These are phyloP conservation scores for Trichophyton rubrum DNA, from an alignment of 2,329 filamentous ascomycete species.

Conservation along the genomic window DNA sequence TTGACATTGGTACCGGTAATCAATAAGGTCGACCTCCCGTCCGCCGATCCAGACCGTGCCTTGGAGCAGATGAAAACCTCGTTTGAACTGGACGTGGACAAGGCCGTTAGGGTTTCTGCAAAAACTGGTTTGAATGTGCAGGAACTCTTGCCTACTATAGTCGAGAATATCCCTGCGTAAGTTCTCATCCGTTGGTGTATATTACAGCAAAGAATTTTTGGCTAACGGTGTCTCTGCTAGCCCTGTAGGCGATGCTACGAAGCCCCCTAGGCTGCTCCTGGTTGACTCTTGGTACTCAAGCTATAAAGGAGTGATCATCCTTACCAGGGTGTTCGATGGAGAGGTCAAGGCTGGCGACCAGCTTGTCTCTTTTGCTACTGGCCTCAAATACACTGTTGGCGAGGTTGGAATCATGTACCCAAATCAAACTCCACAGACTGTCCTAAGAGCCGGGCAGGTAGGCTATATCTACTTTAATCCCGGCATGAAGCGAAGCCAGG, in stretches of 20 bases:
- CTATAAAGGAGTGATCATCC: constrained; percentile 82
- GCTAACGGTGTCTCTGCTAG: constrained; percentile 18
- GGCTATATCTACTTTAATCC: constrained; percentile 97
- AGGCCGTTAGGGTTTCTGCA: constrained; percentile 69
- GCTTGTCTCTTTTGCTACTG: constrained; percentile 77
- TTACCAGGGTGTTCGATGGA: constrained; percentile 87
- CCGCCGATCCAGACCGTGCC: constrained; percentile 74
- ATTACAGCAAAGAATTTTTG: background rate
- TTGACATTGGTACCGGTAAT: constrained; percentile 78
- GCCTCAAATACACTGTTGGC: constrained; percentile 79
- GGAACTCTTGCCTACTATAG: constrained; percentile 68
- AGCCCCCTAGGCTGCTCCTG: constrained; percentile 69
- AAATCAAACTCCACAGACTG: constrained; percentile 64
- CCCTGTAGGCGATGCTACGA: constrained; percentile 58
- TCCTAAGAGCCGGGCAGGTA: constrained; percentile 80
- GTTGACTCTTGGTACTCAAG: constrained; percentile 98
- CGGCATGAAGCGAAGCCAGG: constrained; percentile 92
- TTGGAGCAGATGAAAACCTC: constrained; percentile 73
- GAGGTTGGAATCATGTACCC: constrained; percentile 97
- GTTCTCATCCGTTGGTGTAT: constrained; percentile 16
- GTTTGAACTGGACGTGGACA: constrained; percentile 74
- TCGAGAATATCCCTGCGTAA: constrained; percentile 65
- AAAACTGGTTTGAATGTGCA: constrained; percentile 87
- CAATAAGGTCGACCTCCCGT: constrained; percentile 91
- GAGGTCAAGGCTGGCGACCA: constrained; percentile 69